These are phyloP conservation scores for Colletotrichum melonis DNA, from an alignment of 2,329 filamentous ascomycete genomes.

Conservation along the genomic window DNA sequence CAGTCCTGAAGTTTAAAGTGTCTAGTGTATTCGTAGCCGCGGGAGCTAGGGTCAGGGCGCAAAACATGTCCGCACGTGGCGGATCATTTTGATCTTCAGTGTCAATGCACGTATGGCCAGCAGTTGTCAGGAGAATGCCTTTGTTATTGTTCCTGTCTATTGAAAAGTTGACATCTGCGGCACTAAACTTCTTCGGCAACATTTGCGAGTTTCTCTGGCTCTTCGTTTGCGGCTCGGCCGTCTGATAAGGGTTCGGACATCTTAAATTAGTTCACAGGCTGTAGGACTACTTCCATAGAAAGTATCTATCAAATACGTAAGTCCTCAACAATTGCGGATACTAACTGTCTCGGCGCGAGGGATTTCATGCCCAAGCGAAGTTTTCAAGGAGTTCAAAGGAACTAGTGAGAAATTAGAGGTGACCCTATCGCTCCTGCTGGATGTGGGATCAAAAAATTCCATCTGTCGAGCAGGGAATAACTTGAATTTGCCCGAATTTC, in stretches of 20 bases:
- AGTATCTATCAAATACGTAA: not conserved
- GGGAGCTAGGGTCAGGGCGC: slow-evolving; percentile 15
- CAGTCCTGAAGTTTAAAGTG: slow-evolving; percentile 14
- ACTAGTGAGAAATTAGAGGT: not conserved
- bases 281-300: not conserved
- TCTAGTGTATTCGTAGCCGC: not conserved
- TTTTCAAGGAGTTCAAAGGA: not conserved
- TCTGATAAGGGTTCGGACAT: not conserved
- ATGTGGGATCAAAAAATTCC: not conserved
- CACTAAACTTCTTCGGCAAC: not conserved
- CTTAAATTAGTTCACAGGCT: no score
- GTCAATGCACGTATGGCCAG: not conserved
- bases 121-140: not conserved
- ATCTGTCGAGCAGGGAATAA: not conserved
- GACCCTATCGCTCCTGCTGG: not conserved
- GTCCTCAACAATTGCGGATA: slow-evolving; percentile 25
- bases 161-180: not conserved
- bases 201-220: not conserved
- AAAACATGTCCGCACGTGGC: slow-evolving; percentile 7
- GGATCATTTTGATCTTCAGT: not conserved
- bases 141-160: not conserved
- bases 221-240: not conserved
- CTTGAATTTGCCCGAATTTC: not conserved
- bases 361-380: not conserved
- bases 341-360: not conserved